Evolutionary conservation across 1,139 yeast genomes (phyloP), one percentile per base, ranked within the genome.

Genomic region (Scheffersomyces illinoinensis): DNA sequence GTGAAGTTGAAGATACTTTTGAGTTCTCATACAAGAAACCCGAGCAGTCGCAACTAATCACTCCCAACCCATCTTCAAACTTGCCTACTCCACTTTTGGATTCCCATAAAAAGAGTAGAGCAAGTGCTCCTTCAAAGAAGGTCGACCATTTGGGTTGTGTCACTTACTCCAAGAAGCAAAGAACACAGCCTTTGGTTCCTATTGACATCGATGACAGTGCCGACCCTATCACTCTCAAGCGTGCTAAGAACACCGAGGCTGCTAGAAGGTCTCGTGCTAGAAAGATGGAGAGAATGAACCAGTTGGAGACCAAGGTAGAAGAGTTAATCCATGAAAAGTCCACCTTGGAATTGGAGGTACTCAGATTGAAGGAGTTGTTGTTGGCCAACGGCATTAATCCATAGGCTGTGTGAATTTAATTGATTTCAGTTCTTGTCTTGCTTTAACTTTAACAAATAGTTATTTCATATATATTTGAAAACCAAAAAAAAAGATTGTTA

Each of bases 231-330:
- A 85, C 92, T 56, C 71, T 91, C 69, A 91, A 93, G 74, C 87
- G 99, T 70, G 98, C 98, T 51, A 87, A 93, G 74, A 93, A 93
- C 82, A 93, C 98, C 24, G 97, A 93, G 74, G 98, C 98, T 61
- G 98, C 98, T 18, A 87, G 98, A 75, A 85, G 98, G 72, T 92
- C 98, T 53, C 85, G 98, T 68, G 97, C 97, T 51, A 87, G 97
- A 76, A 92, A 93, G 78, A 87, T 90, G 86, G 92, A 90, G 74
- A 85, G 97, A 75, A 90, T 93, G 91, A 71, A 76, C 60, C 96
- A 91, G 71, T 81, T 93, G 73, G 98, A 93, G 76, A 85, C 76
- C 43, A 85, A 85, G 71, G 96, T 93, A 59, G 91, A 88, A 64
- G 84, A 75, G 52, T 81, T 93, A 64, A 71, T 86, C 61, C 68